Base-by-base conservation (phyloP, 1,139 yeast genomes). In the Kodamaea suecica region DNA sequence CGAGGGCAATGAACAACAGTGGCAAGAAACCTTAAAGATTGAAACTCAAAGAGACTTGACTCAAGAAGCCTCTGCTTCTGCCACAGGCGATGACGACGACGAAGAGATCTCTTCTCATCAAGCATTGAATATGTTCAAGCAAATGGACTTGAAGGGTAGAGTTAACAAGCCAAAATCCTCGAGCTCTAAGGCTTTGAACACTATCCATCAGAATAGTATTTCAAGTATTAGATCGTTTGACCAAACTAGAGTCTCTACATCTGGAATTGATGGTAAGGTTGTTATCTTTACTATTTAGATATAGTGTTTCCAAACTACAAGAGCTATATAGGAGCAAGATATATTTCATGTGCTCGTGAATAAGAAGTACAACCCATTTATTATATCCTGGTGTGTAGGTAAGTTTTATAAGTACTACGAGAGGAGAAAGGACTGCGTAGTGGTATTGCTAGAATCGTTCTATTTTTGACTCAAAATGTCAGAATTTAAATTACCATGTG, bases 61-160 rank as follows among this genome's bases (percentile, higher is more conserved):
- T 37, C 68, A 72, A 37, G 75, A 70, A 43, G 55, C 50, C 16
- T 47, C 57, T 14, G 53, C 58, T 10, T 17, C n/a, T n/a, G 47
- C 45, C 11, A 40, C 39, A 21, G 70, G 61, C 35, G 67, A 60
- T 8, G 79, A 70, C 13, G 80, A 73, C 15, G 79, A 73, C 25
- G 77, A 70, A 38, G 92, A 82, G 53, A 70, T 77, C 35, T 70
- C 80, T 17, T 80, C 84, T 40, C 84, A 82, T 48, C 83, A 88
- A 42, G 97, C 97, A 10, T 75, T 92, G 57, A 85, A 85, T 63
- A 87, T 92, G 92, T 94, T 94, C 67, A 83, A 88, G 61, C 96
- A 92, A 61, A 71, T 92, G 73, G 99, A 92, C 62, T 75, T 92
- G 60, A 90, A 88, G 71, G 98, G 98, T 37, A 76, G 86, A 40